Evolutionary conservation across 23 red algal species (phyloP).

Genomic region (Gracilaria domingensis): DNA sequence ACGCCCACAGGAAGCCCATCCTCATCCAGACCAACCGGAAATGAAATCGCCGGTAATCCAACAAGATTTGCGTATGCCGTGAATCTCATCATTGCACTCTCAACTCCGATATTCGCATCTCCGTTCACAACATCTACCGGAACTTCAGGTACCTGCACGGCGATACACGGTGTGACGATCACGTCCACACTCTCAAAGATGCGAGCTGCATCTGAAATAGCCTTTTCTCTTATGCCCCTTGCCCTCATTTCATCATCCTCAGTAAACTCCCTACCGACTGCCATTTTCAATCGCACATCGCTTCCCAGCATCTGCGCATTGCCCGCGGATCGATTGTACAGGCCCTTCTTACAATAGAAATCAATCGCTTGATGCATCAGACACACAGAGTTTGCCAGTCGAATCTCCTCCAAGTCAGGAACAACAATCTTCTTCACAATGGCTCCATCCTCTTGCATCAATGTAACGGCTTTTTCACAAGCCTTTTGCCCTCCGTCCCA

Average conservation of each 20-base stretch:
- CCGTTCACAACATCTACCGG: slow-evolving; percentile 26
- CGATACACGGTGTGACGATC: slow-evolving; percentile 13
- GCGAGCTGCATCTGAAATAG: slow-evolving; percentile 4
- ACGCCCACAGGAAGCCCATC: slow-evolving; percentile 40
- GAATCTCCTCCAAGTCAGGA: slow-evolving; percentile 11
- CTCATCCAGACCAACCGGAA: slow-evolving; percentile 28
- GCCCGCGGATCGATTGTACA: slow-evolving; percentile 10
- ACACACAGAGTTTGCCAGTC: slow-evolving; percentile 8
- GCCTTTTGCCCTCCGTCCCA: slow-evolving; percentile 8
- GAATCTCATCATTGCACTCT: slow-evolving; percentile 45
- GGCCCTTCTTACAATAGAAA: background rate
- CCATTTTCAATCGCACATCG: slow-evolving; percentile 20
- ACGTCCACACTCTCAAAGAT: slow-evolving; percentile 17
- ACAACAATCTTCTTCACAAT: slow-evolving; percentile 1
- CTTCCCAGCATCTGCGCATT: slow-evolving; percentile 7
- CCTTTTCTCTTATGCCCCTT: background rate
- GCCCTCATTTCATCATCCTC: slow-evolving; percentile 24
- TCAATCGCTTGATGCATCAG: slow-evolving; percentile 1
- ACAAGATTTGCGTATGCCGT: slow-evolving; percentile 17
- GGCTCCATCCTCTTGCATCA: background rate
- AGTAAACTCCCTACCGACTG: slow-evolving; percentile 17
- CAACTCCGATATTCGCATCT: slow-evolving; percentile 12
- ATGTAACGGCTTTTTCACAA: background rate
- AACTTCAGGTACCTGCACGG: background rate
- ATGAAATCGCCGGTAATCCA: slow-evolving; percentile 20